phyloP scores from a whole-genome alignment of 768 basidiomycete genomes.

The Rhodotorula toruloides region DNA sequence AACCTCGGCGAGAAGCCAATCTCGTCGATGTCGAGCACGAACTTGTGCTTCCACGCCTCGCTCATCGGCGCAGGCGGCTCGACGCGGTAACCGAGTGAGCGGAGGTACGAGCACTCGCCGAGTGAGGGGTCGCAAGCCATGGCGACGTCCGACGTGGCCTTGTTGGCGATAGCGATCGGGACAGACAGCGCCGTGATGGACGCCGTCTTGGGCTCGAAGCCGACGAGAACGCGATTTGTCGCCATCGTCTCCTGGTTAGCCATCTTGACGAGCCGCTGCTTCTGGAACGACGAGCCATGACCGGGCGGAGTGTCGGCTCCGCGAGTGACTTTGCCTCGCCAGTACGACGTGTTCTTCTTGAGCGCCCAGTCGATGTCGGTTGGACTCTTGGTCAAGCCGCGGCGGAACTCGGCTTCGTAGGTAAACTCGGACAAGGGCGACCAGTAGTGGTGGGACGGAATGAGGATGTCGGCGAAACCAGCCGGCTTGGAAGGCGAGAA shows the following conservation, averaged over 20 bases:
- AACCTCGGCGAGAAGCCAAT: slow-evolving; percentile 95
- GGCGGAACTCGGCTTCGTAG: slow-evolving; percentile 42
- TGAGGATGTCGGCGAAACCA: slow-evolving; percentile 84
- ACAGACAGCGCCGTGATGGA: slow-evolving; percentile 55
- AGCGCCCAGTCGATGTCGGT: slow-evolving; percentile 82
- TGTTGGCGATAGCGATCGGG: slow-evolving; percentile 61
- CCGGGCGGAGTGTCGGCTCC: slow-evolving; percentile 48
- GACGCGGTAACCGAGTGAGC: slow-evolving; percentile 42
- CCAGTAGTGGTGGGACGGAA: slow-evolving; percentile 95
- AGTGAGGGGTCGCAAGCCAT: slow-evolving; percentile 42
- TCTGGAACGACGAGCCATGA: slow-evolving; percentile 42
- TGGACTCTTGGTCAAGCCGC: slow-evolving; percentile 49
- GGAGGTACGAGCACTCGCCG: slow-evolving; percentile 41
- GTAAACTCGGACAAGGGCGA: slow-evolving; percentile 39
- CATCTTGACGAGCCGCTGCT: slow-evolving; percentile 43
- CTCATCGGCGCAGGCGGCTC: slow-evolving; percentile 61
- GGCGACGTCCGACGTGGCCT: slow-evolving; percentile 77
- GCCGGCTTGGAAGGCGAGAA: slow-evolving; percentile 83
- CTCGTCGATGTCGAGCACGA: slow-evolving; percentile 84
- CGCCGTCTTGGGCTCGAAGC: slow-evolving; percentile 50
- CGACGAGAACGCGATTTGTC: slow-evolving; percentile 35
- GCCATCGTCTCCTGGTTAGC: slow-evolving; percentile 34
- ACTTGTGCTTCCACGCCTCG: slow-evolving; percentile 87
- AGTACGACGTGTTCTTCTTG: slow-evolving; percentile 80
- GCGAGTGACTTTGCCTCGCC: slow-evolving; percentile 92